Conservation (phyloP, 306 rosid genomes). For the Fragaria ananassa region DNA sequence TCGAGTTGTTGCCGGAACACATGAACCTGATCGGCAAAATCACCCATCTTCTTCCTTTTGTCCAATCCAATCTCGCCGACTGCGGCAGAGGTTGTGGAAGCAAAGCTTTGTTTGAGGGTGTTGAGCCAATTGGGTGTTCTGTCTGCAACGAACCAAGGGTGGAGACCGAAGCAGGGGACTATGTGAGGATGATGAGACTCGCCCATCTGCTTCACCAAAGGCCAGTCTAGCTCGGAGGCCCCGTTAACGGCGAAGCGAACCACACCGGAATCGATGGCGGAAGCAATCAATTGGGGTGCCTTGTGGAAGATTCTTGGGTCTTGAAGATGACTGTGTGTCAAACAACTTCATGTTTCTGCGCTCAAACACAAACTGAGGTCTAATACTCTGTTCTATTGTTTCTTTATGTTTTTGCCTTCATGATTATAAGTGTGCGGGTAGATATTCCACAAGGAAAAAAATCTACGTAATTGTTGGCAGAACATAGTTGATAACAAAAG, state of each 20-base stretch:
- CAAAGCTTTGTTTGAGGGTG: constrained; percentile 55
- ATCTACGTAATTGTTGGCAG: no score
- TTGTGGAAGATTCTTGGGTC: constrained; percentile 67
- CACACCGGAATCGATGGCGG: constrained; percentile 58
- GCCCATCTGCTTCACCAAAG: constrained; percentile 62
- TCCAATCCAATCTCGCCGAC: constrained; percentile 97
- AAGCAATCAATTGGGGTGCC: constrained; percentile 47
- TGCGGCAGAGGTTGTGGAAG: constrained; percentile 68
- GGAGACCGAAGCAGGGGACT: constrained; percentile 78
- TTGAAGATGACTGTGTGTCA: constrained; percentile 88
- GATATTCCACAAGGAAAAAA: no score
- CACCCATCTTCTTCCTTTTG: constrained; percentile 73
- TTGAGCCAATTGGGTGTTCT: constrained; percentile 67
- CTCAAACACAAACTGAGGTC: background rate
- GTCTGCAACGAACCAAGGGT: constrained; percentile 74
- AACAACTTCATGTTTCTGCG: constrained; percentile 49
- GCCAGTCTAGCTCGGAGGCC: constrained; percentile 78
- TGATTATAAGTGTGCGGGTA: no score
- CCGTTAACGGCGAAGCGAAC: constrained; percentile 70
- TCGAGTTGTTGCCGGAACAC: constrained; percentile 78
- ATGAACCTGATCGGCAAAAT: constrained; percentile 69
- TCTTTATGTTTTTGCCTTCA: background rate
- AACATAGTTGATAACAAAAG: no score
- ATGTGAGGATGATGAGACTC: constrained; percentile 49
- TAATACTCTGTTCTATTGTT: no score